These are phyloP conservation scores for Neurospora discreta DNA, from an alignment of 495 filamentous ascomycete species.

Conservation along the genomic window DNA sequence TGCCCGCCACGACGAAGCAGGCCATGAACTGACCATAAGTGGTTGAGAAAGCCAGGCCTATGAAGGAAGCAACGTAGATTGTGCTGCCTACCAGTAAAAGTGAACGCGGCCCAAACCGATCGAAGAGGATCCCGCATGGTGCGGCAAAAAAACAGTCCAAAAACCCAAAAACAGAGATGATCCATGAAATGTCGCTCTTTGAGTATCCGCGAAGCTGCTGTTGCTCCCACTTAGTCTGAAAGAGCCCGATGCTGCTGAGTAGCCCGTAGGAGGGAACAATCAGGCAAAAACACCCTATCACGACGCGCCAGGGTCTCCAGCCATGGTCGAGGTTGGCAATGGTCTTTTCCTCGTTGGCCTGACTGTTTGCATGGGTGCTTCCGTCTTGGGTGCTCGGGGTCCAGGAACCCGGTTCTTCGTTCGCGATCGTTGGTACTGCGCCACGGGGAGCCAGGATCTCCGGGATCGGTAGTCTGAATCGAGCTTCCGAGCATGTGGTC, in stretches of 20 bases:
- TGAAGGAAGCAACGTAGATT: slow-evolving; percentile 12
- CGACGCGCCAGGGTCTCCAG: slow-evolving; percentile 15
- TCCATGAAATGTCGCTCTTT: slow-evolving; percentile 16
- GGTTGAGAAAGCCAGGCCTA: slow-evolving; percentile 15
- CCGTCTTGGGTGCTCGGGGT: not conserved
- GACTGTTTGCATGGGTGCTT: not conserved
- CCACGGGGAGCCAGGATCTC: not conserved
- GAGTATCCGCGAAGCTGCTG: slow-evolving; percentile 9
- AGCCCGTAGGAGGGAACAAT: slow-evolving; percentile 18
- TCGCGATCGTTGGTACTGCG: not conserved
- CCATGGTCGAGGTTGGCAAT: slow-evolving; percentile 2
- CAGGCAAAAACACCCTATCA: slow-evolving; percentile 17
- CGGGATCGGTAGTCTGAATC: slow-evolving; percentile 1
- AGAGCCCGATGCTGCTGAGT: slow-evolving; percentile 18
- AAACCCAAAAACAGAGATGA: slow-evolving; percentile 22
- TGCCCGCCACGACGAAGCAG: slow-evolving; percentile 15
- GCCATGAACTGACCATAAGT: slow-evolving; percentile 19
- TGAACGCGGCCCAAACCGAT: slow-evolving; percentile 8
- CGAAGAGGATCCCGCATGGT: slow-evolving; percentile 13
- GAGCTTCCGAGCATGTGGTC: slow-evolving; percentile 1
- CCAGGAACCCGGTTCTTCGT: slow-evolving; percentile 6
- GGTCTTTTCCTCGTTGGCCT: not conserved
- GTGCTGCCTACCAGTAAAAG: slow-evolving; percentile 11
- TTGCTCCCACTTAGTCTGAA: slow-evolving; percentile 18
- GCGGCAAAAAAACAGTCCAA: slow-evolving; percentile 14